Conservation (phyloP, 495 filamentous ascomycete species). For the Neurospora sp. region DNA sequence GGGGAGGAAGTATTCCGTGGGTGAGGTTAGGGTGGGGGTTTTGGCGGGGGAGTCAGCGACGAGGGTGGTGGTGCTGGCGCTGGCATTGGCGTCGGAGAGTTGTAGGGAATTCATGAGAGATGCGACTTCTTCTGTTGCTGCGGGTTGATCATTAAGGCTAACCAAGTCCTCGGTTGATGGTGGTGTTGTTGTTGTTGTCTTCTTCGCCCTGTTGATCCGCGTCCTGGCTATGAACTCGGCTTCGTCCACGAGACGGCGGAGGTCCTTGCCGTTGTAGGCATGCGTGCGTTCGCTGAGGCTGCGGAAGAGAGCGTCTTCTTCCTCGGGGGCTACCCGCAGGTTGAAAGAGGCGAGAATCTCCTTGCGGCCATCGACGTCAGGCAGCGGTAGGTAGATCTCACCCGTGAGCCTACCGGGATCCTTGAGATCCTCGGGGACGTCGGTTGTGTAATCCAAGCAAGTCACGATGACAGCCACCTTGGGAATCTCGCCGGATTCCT, state of each 20-base stretch:
- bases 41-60: too few species aligned
- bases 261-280: constrained; percentile 42
- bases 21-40: background rate
- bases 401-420: constrained; percentile 53
- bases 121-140: background rate
- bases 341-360: constrained; percentile 58
- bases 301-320: constrained; percentile 28
- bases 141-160: background rate
- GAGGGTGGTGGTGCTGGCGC: background rate
- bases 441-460: constrained; percentile 59
- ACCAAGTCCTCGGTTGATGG: background rate
- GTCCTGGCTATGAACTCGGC: constrained; percentile 23
- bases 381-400: constrained; percentile 74
- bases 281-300: constrained; percentile 42
- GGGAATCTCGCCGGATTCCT: constrained; percentile 25
- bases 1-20: constrained; percentile 14
- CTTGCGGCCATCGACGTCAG: constrained; percentile 57
- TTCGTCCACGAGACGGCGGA: constrained; percentile 31
- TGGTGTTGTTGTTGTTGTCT: background rate
- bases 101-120: background rate
- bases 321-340: constrained; percentile 24
- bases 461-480: constrained; percentile 59
- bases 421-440: constrained; percentile 65
- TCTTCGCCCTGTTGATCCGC: constrained; percentile 2
- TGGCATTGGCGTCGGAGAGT: background rate